These are phyloP conservation scores for Clonostachys rosea DNA, from an alignment of 2,329 filamentous ascomycete species.

Conservation along the genomic window DNA sequence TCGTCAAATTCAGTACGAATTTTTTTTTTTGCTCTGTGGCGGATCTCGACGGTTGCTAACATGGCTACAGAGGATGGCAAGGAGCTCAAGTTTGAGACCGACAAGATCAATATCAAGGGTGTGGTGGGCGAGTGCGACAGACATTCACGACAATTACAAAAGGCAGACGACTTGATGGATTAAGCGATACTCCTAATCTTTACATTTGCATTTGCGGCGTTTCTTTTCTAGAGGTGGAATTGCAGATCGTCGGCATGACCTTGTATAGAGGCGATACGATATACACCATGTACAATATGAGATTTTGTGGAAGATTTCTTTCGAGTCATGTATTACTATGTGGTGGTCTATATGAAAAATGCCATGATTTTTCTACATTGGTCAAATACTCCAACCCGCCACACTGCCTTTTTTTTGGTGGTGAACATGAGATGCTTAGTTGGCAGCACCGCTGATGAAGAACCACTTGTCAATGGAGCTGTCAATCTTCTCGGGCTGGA, in stretches of 20 bases:
- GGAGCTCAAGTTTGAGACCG: constrained; percentile 76
- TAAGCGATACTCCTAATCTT: constrained; percentile 9
- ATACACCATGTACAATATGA: neutral
- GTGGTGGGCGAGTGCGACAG: constrained; percentile 86
- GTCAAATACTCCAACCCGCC: too few species aligned
- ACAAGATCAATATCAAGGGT: constrained; percentile 78
- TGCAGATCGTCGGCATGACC: neutral
- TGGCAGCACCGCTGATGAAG: constrained; percentile 97
- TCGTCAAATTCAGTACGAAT: constrained; percentile 77
- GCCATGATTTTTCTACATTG: too few species aligned
- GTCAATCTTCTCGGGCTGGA: constrained; percentile 84
- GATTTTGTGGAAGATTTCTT: too few species aligned
- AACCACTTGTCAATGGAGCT: constrained; percentile 99
- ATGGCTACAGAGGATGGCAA: constrained; percentile 75
- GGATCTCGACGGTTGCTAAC: neutral
- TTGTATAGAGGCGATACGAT: neutral
- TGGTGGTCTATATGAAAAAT: too few species aligned
- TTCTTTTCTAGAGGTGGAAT: constrained; percentile 6
- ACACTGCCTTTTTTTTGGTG: neutral
- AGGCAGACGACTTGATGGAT: constrained; percentile 73
- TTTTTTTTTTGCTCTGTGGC: too few species aligned
- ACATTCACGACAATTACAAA: constrained; percentile 76
- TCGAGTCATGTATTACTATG: too few species aligned
- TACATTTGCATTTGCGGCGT: constrained; percentile 23
- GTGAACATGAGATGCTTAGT: constrained; percentile 40